Evolutionary conservation across 805 yeast species (phyloP).

Genomic region (Ogataea glucozyma): DNA sequence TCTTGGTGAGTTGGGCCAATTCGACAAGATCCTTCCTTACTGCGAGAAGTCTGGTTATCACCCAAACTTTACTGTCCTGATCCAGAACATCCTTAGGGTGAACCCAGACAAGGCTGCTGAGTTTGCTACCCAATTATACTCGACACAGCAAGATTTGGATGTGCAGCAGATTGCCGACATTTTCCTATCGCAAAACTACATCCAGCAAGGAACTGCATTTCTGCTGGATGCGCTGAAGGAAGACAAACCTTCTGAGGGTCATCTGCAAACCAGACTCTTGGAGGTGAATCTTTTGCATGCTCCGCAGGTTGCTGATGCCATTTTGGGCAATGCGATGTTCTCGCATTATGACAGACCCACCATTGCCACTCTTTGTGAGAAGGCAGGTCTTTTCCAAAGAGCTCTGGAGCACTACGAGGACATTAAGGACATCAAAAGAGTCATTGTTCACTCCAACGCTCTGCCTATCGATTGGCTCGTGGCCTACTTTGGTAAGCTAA

Average conservation of each 20-base stretch:
- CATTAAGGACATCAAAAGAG: constrained; percentile 92
- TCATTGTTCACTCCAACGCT: constrained; percentile 80
- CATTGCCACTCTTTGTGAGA: constrained; percentile 89
- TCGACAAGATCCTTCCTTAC: constrained; percentile 92
- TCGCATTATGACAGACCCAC: constrained; percentile 93
- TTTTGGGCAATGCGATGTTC: constrained; percentile 92
- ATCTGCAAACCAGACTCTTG: constrained; percentile 88
- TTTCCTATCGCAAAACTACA: constrained; percentile 88
- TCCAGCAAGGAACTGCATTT: constrained; percentile 98
- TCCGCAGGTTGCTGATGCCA: constrained; percentile 99
- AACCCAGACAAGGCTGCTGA: constrained; percentile 99
- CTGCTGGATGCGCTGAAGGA: constrained; percentile 91
- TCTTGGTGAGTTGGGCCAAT: constrained; percentile 94
- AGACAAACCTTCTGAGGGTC: constrained; percentile 93
- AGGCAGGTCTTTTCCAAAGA: constrained; percentile 93
- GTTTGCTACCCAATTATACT: constrained; percentile 84
- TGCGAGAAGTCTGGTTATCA: constrained; percentile 84
- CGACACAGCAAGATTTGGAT: constrained; percentile 64
- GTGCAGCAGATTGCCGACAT: constrained; percentile 89
- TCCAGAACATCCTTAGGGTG: constrained; percentile 86
- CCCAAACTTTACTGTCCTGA: constrained; percentile 87
- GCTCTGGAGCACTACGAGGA: constrained; percentile 96
- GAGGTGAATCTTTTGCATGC: constrained; percentile 94
- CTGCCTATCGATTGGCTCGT: constrained; percentile 95
- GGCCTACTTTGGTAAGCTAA: constrained; percentile 86